Evolutionary conservation across 306 rosid genomes (phyloP).

Genomic region (Medicago lupulina): DNA sequence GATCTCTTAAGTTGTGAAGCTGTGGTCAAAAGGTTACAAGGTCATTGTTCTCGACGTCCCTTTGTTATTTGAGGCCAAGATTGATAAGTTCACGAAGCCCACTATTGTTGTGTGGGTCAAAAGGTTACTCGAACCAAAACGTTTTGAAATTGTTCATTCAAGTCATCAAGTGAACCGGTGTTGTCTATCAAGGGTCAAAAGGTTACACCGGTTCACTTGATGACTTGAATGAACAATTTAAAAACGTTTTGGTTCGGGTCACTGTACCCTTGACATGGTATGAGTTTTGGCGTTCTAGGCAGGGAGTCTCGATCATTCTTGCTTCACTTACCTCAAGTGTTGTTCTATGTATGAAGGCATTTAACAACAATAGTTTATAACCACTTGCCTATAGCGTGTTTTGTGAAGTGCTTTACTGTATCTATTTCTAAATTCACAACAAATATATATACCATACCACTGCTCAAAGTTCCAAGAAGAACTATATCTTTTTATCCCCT

Average conservation of each 20-base stretch:
- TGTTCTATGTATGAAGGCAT: slow-evolving; percentile 52
- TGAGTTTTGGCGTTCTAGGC: slow-evolving; percentile 73
- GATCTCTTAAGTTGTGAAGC: slow-evolving; percentile 70
- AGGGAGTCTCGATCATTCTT: slow-evolving; percentile 60
- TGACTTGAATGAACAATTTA: slow-evolving; percentile 67
- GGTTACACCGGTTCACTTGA: slow-evolving; percentile 76
- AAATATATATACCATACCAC: not conserved
- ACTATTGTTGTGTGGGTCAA: slow-evolving; percentile 80
- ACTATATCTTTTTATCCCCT: too few species aligned
- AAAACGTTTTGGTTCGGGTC: slow-evolving; percentile 59
- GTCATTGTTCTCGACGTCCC: slow-evolving; percentile 89
- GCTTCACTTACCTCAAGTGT: slow-evolving; percentile 55
- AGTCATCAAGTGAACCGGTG: too few species aligned
- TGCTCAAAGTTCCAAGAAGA: too few species aligned
- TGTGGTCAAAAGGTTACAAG: slow-evolving; percentile 80
- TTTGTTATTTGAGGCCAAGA: slow-evolving; percentile 80
- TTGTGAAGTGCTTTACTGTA: slow-evolving; percentile 8
- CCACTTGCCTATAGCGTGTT: too few species aligned
- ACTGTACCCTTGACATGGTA: slow-evolving; percentile 75
- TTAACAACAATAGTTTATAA: slow-evolving; percentile 39
- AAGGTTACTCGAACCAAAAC: too few species aligned
- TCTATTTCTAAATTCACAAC: not conserved
- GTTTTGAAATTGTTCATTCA: too few species aligned
- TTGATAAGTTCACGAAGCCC: slow-evolving; percentile 87
- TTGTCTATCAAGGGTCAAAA: too few species aligned